Conservation (phyloP, 805 yeast genomes). For the Cyberlindnera americana region DNA sequence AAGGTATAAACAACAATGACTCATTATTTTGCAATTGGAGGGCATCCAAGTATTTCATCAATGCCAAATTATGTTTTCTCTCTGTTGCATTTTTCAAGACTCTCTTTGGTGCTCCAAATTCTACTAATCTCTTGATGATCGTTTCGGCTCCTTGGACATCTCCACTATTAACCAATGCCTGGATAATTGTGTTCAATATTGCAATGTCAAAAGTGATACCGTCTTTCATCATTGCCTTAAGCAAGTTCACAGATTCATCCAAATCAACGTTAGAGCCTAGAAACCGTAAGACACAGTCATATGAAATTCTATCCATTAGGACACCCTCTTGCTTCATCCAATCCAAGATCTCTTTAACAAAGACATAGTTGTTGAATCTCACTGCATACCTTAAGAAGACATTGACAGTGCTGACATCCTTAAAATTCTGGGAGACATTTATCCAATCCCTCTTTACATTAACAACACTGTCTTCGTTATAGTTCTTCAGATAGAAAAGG, state of each 20-base stretch:
- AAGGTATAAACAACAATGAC: slow-evolving; percentile 7
- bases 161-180: slow-evolving; percentile 8
- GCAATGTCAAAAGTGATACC: slow-evolving; percentile 14
- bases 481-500: slow-evolving; percentile 20
- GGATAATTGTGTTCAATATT: slow-evolving; percentile 7
- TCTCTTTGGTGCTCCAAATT: neutral
- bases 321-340: slow-evolving; percentile 19
- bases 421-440: slow-evolving; percentile 1
- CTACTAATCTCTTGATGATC: slow-evolving; percentile 1
- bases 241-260: slow-evolving; percentile 1
- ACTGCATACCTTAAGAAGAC: slow-evolving; percentile 28
- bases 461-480: slow-evolving; percentile 8
- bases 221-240: slow-evolving; percentile 5
- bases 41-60: slow-evolving; percentile 13
- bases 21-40: slow-evolving; percentile 3
- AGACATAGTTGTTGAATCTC: slow-evolving; percentile 12
- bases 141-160: slow-evolving; percentile 9
- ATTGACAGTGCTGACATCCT: slow-evolving; percentile 25
- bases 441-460: slow-evolving; percentile 11
- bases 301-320: slow-evolving; percentile 31
- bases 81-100: neutral
- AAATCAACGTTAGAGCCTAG: slow-evolving; percentile 9
- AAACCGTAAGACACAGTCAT: slow-evolving; percentile 21
- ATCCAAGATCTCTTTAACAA: slow-evolving; percentile 16
- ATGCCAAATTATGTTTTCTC: slow-evolving; percentile 9